Evolutionary conservation across 148 eudicot genomes (phyloP).

Genomic region (Simmondsia chinensis): DNA sequence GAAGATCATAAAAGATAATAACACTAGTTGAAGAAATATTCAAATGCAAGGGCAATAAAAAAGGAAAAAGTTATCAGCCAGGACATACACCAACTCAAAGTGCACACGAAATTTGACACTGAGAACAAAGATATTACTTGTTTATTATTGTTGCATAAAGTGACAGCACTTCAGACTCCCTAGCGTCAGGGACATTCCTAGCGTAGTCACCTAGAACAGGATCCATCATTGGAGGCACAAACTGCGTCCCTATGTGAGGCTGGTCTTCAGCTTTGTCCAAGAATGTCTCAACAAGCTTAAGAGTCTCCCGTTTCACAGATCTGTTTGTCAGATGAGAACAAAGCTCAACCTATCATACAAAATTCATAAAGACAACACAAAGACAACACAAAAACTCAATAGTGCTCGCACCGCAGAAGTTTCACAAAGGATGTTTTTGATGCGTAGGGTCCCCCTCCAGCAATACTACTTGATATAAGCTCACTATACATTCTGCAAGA

Average conservation of each 20-base stretch:
- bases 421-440: constrained; percentile 82
- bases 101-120: not conserved
- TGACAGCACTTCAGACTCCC: constrained; percentile 97
- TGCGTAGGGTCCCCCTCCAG: constrained; percentile 86
- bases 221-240: constrained; percentile 99
- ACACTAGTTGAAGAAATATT: too few relatives aligned
- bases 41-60: not conserved
- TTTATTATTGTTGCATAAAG: constrained; percentile 95
- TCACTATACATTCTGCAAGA: constrained; percentile 92
- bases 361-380: not conserved
- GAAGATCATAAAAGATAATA: too few relatives aligned
- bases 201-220: constrained; percentile 98
- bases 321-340: constrained; percentile 26
- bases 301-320: constrained; percentile 92
- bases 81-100: too few relatives aligned
- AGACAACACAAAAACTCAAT: not conserved
- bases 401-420: constrained; percentile 63
- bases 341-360: not conserved
- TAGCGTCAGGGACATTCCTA: constrained; percentile 94
- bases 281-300: constrained; percentile 95
- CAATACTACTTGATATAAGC: constrained; percentile 82
- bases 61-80: not conserved
- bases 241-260: constrained; percentile 88
- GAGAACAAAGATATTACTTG: constrained; percentile 39
- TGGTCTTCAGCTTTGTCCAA: constrained; percentile 98